Base-by-base conservation (phyloP, 495 filamentous ascomycete species). In the Aspergillus saccharolyticus region DNA sequence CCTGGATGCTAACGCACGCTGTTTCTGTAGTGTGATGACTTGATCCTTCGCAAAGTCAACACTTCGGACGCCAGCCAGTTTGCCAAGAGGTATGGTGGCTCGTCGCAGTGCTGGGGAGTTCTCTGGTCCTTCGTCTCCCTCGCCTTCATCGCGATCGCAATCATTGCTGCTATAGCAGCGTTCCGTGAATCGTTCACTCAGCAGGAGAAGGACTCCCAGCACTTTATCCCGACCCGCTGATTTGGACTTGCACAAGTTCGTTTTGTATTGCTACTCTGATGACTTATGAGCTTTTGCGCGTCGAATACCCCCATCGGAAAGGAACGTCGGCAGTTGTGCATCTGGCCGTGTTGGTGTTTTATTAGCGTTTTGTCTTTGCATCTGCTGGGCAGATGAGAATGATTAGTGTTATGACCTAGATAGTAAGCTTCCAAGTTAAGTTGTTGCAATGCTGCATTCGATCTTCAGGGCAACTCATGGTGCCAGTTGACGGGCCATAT, bases 31-130 rank as follows among this genome's bases (percentile, higher is more conserved):
- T 91, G 88, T 67, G 88, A 91, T 57, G 88, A 91, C 58, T 76
- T 91, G n/a, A 90, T 91, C 64, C 75, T 91, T 3, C 82, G 88
- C 52, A 91, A 91, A 73, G 87, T 90, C 49, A 90, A 91, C 64
- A 82, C 77, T 42, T 90, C 87, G 7, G 88, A 91, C 69, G 87
- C 88, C n/a, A 89, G 85, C 63, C 85, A 89, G 16, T 91, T 91
- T 60, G 88, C 88, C 7, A 75, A 88, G 70, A 78, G 81, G 24
- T 91, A 90, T 63, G 88, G 88, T 16, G 88, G 88, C 42, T 89
- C 86, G 2, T 89, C 86, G 18, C 87, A 87, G 59, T 91, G 88
- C 77, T 91, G 88, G 88, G 88, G 88, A 19, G 76, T 90, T 24
- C 80, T 90, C 43, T 91, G 88, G 88, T 86, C 83, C 15, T 71